Conservation (phyloP, 2,329 filamentous ascomycete species). For the Juglanconis oblonga region DNA sequence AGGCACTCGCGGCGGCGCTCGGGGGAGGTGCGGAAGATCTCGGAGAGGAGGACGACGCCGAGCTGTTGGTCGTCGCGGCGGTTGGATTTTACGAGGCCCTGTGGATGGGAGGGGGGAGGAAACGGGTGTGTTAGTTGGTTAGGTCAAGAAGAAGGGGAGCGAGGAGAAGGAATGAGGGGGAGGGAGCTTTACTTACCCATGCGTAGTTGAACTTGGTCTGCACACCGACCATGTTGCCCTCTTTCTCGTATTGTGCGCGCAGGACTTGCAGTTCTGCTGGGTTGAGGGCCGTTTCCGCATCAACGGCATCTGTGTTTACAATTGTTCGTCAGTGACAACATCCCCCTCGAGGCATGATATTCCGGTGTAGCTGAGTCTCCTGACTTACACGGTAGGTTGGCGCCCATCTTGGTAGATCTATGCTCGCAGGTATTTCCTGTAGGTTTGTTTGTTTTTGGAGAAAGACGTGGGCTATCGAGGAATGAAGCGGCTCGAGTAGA, state of each 20-base stretch:
- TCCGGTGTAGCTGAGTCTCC: not conserved
- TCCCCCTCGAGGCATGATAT: slow-evolving; percentile 6
- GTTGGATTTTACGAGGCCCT: slow-evolving; percentile 95
- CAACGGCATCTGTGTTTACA: slow-evolving; percentile 74
- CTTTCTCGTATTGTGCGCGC: slow-evolving; percentile 92
- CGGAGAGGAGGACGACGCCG: slow-evolving; percentile 87
- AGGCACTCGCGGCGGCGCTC: slow-evolving; percentile 96
- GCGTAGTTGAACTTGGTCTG: slow-evolving; percentile 99
- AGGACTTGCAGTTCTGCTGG: slow-evolving; percentile 89
- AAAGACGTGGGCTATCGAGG: not conserved
- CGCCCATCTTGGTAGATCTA: slow-evolving; percentile 36
- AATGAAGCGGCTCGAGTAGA: not conserved
- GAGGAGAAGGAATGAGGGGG: not conserved
- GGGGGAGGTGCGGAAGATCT: slow-evolving; percentile 91
- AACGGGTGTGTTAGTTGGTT: not conserved
- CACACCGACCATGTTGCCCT: slow-evolving; percentile 92
- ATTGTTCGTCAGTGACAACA: slow-evolving; percentile 4
- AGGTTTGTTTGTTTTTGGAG: not conserved
- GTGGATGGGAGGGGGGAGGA: not conserved
- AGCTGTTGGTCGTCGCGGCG: slow-evolving; percentile 84
- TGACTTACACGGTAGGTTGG: slow-evolving; percentile 45
- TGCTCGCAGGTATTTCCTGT: not conserved
- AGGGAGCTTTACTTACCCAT: slow-evolving; percentile 63
- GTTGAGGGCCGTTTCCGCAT: slow-evolving; percentile 95
- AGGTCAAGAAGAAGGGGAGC: not conserved